phyloP scores from a whole-genome alignment of 2,329 filamentous ascomycete species.

The Didymella arachidicola region DNA sequence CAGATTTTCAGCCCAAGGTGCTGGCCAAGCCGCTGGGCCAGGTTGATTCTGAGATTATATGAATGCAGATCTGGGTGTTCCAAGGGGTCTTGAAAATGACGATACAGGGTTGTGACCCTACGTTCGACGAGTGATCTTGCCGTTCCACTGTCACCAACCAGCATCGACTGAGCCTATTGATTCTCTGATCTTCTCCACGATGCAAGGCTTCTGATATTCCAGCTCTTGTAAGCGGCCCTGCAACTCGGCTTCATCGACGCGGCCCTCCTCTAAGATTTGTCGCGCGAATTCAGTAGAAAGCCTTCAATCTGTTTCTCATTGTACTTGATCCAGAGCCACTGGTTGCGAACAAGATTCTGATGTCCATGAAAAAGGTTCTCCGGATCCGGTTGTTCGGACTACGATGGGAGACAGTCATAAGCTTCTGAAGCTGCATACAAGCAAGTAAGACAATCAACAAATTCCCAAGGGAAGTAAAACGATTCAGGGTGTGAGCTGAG shows the following conservation, averaged over 20 bases:
- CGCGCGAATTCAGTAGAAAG: neutral
- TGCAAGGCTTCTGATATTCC: neutral
- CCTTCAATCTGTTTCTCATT: neutral
- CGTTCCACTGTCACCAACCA: neutral
- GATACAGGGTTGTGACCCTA: neutral
- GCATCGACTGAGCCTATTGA: neutral
- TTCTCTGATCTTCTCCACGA: neutral
- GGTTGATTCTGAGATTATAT: neutral
- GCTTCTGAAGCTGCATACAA: neutral
- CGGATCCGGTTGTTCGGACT: neutral
- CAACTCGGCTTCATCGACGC: neutral
- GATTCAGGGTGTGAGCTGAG: neutral
- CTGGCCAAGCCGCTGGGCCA: neutral
- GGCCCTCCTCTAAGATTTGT: neutral
- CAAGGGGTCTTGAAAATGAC: neutral
- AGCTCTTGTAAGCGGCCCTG: neutral
- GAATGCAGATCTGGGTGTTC: neutral
- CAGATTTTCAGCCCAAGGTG: no score
- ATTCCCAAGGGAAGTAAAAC: conserved; percentile 5
- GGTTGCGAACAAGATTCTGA: neutral
- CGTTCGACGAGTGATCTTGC: neutral
- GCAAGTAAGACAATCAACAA: neutral
- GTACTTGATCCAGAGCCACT: neutral
- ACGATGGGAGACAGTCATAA: neutral
- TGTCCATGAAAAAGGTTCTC: neutral